Conservation (phyloP, 495 filamentous ascomycete genomes). For the Amniculicola lignicola region DNA sequence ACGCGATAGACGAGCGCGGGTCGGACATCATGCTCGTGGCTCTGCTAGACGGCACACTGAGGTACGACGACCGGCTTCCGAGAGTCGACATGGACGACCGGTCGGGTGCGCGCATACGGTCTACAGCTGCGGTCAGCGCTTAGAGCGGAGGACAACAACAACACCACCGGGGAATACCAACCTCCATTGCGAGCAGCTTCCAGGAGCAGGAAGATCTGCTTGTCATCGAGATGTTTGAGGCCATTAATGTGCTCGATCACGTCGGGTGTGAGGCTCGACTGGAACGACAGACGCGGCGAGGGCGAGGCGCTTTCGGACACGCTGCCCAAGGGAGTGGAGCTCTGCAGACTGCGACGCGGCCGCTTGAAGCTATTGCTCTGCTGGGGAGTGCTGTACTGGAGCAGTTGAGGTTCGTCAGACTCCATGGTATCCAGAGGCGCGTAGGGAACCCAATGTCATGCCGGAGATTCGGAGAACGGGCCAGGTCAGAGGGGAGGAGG, state of each 20-base stretch:
- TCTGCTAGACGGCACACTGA: constrained; percentile 32
- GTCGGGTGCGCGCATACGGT: constrained; percentile 29
- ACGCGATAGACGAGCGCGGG: constrained; percentile 28
- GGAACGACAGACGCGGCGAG: constrained; percentile 25
- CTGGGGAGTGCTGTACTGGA: constrained; percentile 25
- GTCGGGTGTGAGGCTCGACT: constrained; percentile 24
- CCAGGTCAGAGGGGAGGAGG: constrained; percentile 16
- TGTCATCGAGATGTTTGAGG: constrained; percentile 33
- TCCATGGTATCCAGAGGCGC: constrained; percentile 28
- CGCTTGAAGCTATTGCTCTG: constrained; percentile 30
- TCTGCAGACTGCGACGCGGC: constrained; percentile 31
- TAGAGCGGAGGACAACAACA: background rate
- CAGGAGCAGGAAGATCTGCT: constrained; percentile 30
- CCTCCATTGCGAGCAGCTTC: constrained; percentile 31
- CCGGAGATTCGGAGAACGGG: constrained; percentile 31
- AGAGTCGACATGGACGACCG: constrained; percentile 32
- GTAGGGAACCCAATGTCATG: constrained; percentile 23
- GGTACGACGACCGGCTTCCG: constrained; percentile 31
- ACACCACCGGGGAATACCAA: constrained; percentile 15
- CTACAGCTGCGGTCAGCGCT: too few species aligned
- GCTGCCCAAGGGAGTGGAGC: constrained; percentile 27
- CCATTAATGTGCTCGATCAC: constrained; percentile 33
- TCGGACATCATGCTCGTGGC: constrained; percentile 32
- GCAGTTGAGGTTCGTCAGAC: constrained; percentile 30
- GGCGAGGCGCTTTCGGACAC: constrained; percentile 34